These are phyloP conservation scores for Phanerodontia chrysosporium DNA, from an alignment of 768 basidiomycete species.

Conservation along the genomic window DNA sequence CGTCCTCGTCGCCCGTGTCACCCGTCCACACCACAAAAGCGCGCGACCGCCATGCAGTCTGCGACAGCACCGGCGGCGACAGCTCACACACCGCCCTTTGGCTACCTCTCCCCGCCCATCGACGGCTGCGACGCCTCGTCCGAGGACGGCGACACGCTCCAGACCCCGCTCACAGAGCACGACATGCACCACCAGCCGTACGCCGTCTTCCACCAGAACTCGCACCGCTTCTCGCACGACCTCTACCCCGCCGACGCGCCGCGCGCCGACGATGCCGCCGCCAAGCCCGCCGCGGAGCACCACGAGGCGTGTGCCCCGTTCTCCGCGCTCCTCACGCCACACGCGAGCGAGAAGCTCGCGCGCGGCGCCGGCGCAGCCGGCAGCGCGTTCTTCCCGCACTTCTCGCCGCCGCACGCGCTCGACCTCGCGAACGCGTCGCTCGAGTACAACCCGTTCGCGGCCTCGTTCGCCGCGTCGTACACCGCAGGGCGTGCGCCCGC, in stretches of 20 bases:
- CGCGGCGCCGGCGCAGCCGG: background rate
- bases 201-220: slow-evolving; percentile 17
- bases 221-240: slow-evolving; percentile 18
- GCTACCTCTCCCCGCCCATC: slow-evolving; percentile 29
- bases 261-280: background rate
- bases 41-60: background rate
- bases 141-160: slow-evolving; percentile 38
- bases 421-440: slow-evolving; percentile 23
- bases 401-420: slow-evolving; percentile 15
- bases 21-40: background rate
- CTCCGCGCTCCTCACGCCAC: background rate
- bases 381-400: slow-evolving; percentile 3
- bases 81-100: slow-evolving; percentile 17
- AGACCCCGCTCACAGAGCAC: slow-evolving; percentile 35
- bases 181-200: slow-evolving; percentile 24
- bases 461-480: slow-evolving; percentile 14
- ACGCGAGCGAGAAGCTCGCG: background rate
- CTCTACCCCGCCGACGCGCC: slow-evolving; percentile 1
- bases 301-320: background rate
- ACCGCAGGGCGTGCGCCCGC: slow-evolving; percentile 4
- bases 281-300: background rate
- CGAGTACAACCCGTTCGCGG: slow-evolving; percentile 20
- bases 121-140: slow-evolving; percentile 32
- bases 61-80: background rate
- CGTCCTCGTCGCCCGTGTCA: background rate